Evolutionary conservation across 2,329 filamentous ascomycete species (phyloP), one percentile per base, ranked within the genome.

Genomic region (Pseudonectria buxi): DNA sequence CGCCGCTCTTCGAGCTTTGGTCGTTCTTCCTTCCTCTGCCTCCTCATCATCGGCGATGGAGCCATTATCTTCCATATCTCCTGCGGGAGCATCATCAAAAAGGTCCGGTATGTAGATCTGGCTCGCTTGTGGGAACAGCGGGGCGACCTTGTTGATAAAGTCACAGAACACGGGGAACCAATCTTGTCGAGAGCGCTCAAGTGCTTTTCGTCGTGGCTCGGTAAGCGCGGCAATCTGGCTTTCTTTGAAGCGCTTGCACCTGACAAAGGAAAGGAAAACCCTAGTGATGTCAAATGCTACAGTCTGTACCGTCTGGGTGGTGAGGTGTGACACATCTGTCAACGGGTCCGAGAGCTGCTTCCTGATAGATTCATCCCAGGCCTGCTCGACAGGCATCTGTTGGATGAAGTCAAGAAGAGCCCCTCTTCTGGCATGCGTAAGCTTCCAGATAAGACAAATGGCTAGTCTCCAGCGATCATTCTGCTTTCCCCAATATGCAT

Each of bases 101-200:
- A 30, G 26, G 7, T 57, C 53, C 4, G 42, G 30, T 13, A 45
- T 48, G 37, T 51, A 57, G 11, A 64, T 61, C 24, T 61, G 55
- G 22, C 50, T 56, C 9, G 56, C 52, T 12, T 56, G 43, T 0
- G 60, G 61, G 26, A 62, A 63, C 1, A 39, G 14, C 4, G 54
- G 37, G 7, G 44, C 45, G 24, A 54, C 44, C 6, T 38, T 32
- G 2, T 32, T 40, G 6, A 64, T 32, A 14, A 64, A 60, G 2
- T 30, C 37, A 18, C 50, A 53, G 26, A 61, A 54, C 12, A 38
- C 14, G 4, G 35, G 32, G 33, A 52, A 55, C 4, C 40, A 48
- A 13, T 30, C 31, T 12, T 10, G 14, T 6, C 46, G 34, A 16
- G 34, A 25, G 24, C 24, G 28, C 18, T 30, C 14, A 16, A 52